Conservation (phyloP, 23 red algal genomes). For the Gracilaria domingensis region DNA sequence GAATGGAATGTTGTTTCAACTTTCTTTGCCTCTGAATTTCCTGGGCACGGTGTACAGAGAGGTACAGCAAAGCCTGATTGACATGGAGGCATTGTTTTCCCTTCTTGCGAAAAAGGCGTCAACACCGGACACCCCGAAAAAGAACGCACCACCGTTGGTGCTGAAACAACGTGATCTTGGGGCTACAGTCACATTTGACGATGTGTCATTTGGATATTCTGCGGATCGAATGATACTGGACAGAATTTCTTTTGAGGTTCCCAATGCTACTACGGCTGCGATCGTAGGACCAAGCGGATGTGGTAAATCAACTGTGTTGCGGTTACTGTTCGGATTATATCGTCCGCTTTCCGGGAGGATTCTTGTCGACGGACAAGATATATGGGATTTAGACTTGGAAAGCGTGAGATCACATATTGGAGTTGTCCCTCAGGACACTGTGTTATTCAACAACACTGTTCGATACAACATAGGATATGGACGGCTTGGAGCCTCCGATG, state of each 20-base stretch:
- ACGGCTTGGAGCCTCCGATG: slow-evolving; percentile 57
- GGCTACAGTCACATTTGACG: slow-evolving; percentile 70
- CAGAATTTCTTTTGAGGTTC: slow-evolving; percentile 84
- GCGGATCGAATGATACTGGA: slow-evolving; percentile 56
- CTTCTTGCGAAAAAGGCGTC: slow-evolving; percentile 53
- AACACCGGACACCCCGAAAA: background rate
- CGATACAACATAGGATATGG: slow-evolving; percentile 98
- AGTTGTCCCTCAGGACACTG: slow-evolving; percentile 96
- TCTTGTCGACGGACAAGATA: slow-evolving; percentile 93
- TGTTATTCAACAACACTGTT: slow-evolving; percentile 95
- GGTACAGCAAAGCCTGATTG: slow-evolving; percentile 95
- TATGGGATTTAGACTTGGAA: slow-evolving; percentile 72
- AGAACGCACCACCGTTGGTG: slow-evolving; percentile 39
- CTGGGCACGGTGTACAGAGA: slow-evolving; percentile 98
- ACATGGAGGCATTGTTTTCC: slow-evolving; percentile 97
- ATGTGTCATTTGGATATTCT: slow-evolving; percentile 81
- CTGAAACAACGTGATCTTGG: slow-evolving; percentile 42
- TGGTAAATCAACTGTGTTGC: slow-evolving; percentile 92
- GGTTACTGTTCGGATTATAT: slow-evolving; percentile 89
- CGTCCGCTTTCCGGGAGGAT: slow-evolving; percentile 72
- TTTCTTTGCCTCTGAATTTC: slow-evolving; percentile 98
- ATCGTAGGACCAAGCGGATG: slow-evolving; percentile 94
- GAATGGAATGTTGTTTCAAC: slow-evolving; percentile 95
- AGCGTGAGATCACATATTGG: slow-evolving; percentile 81
- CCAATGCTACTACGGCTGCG: slow-evolving; percentile 66